These are phyloP conservation scores for Monosporascus ibericus DNA, from an alignment of 2,329 filamentous ascomycete species.

Conservation along the genomic window DNA sequence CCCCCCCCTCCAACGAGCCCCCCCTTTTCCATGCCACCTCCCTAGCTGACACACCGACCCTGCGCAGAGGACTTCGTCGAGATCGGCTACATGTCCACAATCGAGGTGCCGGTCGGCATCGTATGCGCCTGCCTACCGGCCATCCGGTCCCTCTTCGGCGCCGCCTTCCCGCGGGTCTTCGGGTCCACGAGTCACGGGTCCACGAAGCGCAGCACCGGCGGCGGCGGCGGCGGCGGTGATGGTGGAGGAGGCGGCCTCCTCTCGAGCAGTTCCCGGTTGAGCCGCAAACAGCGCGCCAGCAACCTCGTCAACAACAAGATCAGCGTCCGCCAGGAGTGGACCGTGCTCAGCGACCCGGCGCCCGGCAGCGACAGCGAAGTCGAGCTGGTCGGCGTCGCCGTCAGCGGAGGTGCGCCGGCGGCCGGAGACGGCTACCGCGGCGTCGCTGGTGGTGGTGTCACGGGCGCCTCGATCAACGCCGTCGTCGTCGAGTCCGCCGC, in stretches of 20 bases:
- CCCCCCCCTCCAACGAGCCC: background rate
- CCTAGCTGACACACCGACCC: no score
- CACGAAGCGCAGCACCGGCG: background rate
- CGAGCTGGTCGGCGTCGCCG: background rate
- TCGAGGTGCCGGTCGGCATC: conserved; percentile 15
- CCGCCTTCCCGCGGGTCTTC: conserved; percentile 8
- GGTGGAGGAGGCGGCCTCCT: background rate
- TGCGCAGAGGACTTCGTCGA: conserved; percentile 5
- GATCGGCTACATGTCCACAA: conserved; percentile 14
- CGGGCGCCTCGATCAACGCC: background rate
- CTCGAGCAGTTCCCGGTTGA: background rate
- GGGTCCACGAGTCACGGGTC: background rate
- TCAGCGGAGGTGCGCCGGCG: no score
- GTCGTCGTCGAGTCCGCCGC: background rate
- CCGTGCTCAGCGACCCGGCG: conserved; percentile 4
- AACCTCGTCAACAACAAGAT: conserved; percentile 2
- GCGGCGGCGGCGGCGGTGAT: background rate
- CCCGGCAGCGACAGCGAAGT: background rate
- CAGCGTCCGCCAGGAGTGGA: conserved; percentile 11
- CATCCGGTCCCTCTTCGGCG: conserved; percentile 11
- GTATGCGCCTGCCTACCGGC: conserved; percentile 17
- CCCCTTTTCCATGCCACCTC: background rate
- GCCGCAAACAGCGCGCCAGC: conserved; percentile 1
- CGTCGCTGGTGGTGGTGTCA: background rate
- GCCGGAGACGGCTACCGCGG: background rate